Base-by-base conservation (phyloP, 306 rosid species). In the Quercus parvula region DNA sequence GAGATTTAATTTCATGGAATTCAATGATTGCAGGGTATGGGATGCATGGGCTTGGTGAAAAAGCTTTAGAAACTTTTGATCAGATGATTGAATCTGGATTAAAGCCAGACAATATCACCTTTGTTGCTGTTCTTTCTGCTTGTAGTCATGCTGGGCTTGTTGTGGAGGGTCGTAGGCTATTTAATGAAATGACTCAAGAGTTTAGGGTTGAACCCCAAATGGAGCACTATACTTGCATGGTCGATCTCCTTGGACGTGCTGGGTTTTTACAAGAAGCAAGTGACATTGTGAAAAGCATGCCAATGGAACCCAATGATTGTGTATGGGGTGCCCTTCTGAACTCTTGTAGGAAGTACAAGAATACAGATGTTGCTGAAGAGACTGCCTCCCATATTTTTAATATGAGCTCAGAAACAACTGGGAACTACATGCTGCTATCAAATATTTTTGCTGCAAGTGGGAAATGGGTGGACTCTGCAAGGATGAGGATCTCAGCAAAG, bases 191-290 rank as follows among this genome's bases (percentile, higher is more conserved):
- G 97, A 74, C 38, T 28, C 54, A 19, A 56, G 86, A 88, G 71
- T 88, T 87, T 75, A 77, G 81, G 75, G 79, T 89, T 56, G 84
- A 92, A 75, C 97, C 97, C 67, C 85, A 82, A 70, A 83, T 89
- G 83, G 97, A 91, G 88, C 98, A 92, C 79, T 92, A 94, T 25
- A 88, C 94, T 1, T 91, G 98, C 87, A 77, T 91, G 90, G 97
- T 92, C 59, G 97, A 92, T 76, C 97, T 94, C 57, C 88, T 92
- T 12, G 93, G 94, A 3, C 97, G 94, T 62, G 97, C 94, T 5
- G 97, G 98, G 57, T 87, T 84, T 56, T 77, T 92, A 83, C 86
- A 84, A 54, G 97, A 94, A 88, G 97, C 97, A 73, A 79, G 83
- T 79, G 81, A 86, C 66, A 72, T 92, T 30, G 86, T 91, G 27